A percentile compares a stretch with the other conserved stretches of the same genome.
Conservation (phyloP, 495 filamentous ascomycete genomes). For the Penicillium chermesinum region DNA sequence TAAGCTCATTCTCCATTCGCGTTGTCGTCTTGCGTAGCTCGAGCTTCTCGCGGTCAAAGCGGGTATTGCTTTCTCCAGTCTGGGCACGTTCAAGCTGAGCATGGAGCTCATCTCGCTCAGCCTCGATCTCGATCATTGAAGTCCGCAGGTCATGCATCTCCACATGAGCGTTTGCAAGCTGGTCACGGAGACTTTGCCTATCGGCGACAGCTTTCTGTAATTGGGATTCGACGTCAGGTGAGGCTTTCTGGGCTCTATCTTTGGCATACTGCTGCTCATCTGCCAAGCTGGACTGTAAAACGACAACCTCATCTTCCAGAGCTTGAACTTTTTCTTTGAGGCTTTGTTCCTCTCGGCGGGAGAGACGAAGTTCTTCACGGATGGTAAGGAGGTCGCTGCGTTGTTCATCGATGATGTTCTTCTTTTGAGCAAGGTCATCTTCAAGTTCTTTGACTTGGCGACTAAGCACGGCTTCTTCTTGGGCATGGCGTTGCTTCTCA, state of each 20-base stretch:
- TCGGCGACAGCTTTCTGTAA: constrained; percentile 49
- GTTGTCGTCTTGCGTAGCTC: constrained; percentile 56
- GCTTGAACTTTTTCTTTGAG: constrained; percentile 64
- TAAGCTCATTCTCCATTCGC: constrained; percentile 55
- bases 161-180: constrained; percentile 54
- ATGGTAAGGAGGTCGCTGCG: constrained; percentile 54
- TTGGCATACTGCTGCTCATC: constrained; percentile 67
- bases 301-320: constrained; percentile 76
- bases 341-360: constrained; percentile 56
- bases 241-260: constrained; percentile 43
- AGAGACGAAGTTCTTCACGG: constrained; percentile 63
- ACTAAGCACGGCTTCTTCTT: constrained; percentile 50
- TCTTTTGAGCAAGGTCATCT: constrained; percentile 51
- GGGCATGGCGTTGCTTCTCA: constrained; percentile 52
- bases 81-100: constrained; percentile 48
- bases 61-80: constrained; percentile 48
- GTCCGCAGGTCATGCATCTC: constrained; percentile 55
- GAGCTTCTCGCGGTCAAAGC: constrained; percentile 57
- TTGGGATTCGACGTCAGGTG: constrained; percentile 45
- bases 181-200: constrained; percentile 58
- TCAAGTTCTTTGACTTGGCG: constrained; percentile 55
- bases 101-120: constrained; percentile 61
- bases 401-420: constrained; percentile 48
- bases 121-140: constrained; percentile 48
- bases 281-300: constrained; percentile 67